Evolutionary conservation across 108 stramenopile genomes (phyloP).

Genomic region (Epithemia pelagica): DNA sequence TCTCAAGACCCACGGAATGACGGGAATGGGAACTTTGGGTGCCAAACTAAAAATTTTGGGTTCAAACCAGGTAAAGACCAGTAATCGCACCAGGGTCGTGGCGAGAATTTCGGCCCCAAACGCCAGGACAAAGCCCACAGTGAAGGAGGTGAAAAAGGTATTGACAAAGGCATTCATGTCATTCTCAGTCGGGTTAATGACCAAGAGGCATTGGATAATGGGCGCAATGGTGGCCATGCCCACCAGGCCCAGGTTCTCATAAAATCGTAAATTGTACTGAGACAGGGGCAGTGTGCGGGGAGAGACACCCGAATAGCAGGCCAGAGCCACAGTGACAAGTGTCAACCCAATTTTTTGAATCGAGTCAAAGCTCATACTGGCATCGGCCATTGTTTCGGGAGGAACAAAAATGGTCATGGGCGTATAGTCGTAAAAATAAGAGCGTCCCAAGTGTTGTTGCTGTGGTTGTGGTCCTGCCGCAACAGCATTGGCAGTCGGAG

Average conservation of each 20-base stretch:
- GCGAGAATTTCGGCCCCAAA: constrained; percentile 60
- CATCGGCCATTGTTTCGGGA: constrained; percentile 6
- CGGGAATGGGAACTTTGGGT: constrained; percentile 48
- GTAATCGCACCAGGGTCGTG: constrained; percentile 66
- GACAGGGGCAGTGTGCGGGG: constrained; percentile 49
- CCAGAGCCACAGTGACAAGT: constrained; percentile 23
- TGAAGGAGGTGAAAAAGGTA: constrained; percentile 67
- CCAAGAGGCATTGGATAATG: constrained; percentile 22
- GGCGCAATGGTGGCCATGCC: constrained; percentile 41
- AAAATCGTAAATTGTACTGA: constrained; percentile 66
- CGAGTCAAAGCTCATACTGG: constrained; percentile 20
- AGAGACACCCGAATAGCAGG: constrained; percentile 72
- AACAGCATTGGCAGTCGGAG: constrained; percentile 9
- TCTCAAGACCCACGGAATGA: constrained; percentile 80
- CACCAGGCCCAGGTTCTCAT: constrained; percentile 52
- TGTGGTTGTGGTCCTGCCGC: not conserved
- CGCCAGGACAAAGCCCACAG: constrained; percentile 56
- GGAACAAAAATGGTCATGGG: constrained; percentile 2
- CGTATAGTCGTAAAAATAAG: not conserved
- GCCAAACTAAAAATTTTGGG: constrained; percentile 58
- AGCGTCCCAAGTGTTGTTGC: not conserved
- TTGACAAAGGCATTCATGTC: constrained; percentile 48
- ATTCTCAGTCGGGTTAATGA: constrained; percentile 49
- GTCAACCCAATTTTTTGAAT: constrained; percentile 49
- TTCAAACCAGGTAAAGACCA: constrained; percentile 65